A percentile compares a stretch with the other conserved stretches of the same genome.
phyloP scores from a whole-genome alignment of 1,139 yeast species.

The Sugiyamaella japonica region DNA sequence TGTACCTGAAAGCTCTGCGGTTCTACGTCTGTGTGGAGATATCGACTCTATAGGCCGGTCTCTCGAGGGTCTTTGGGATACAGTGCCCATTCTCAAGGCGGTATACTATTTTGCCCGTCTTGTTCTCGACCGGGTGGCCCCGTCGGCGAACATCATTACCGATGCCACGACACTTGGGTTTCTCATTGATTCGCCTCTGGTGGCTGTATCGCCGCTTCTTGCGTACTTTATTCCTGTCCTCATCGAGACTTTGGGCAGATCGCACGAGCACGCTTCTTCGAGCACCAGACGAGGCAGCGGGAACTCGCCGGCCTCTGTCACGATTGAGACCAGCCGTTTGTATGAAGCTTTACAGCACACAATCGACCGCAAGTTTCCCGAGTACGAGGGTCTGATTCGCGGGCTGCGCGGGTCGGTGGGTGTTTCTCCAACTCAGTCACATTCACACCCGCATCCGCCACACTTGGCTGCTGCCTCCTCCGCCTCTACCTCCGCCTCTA shows the following conservation, averaged over 20 bases:
- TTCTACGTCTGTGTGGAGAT: slow-evolving; percentile 15
- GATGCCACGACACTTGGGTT: slow-evolving; percentile 24
- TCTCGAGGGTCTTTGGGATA: slow-evolving; percentile 35
- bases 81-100: slow-evolving; percentile 35
- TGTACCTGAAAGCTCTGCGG: slow-evolving; percentile 10
- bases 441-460: background rate
- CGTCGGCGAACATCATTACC: slow-evolving; percentile 20
- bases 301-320: background rate
- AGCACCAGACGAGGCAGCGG: background rate
- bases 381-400: slow-evolving; percentile 23
- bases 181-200: slow-evolving; percentile 35
- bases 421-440: background rate
- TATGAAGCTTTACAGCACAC: slow-evolving; percentile 26
- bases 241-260: slow-evolving; percentile 23
- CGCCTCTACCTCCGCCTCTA: background rate
- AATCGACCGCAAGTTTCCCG: slow-evolving; percentile 27
- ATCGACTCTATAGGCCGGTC: slow-evolving; percentile 19
- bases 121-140: slow-evolving; percentile 20
- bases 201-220: slow-evolving; percentile 35
- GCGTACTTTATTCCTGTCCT: slow-evolving; percentile 30
- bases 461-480: background rate
- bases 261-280: slow-evolving; percentile 8
- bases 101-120: slow-evolving; percentile 32
- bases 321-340: slow-evolving; percentile 15
- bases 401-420: slow-evolving; percentile 6